These are phyloP conservation scores for Neoscytalidium dimidiatum DNA, from an alignment of 2,329 filamentous ascomycete species.

Conservation along the genomic window DNA sequence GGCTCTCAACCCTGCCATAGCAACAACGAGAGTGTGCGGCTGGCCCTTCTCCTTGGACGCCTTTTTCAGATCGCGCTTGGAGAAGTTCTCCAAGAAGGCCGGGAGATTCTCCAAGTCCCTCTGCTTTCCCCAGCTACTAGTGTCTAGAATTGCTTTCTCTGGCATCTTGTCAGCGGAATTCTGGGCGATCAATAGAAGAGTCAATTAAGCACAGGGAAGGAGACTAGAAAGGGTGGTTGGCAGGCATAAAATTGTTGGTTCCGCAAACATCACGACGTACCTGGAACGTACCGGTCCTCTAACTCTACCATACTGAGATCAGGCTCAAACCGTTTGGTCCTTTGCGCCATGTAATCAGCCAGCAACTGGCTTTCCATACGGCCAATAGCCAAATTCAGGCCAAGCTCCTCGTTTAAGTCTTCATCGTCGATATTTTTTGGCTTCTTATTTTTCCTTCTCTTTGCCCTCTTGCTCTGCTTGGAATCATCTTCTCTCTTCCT, in stretches of 20 bases:
- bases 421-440: constrained; percentile 66
- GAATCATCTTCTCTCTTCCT: constrained; percentile 40
- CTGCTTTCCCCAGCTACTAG: constrained; percentile 68
- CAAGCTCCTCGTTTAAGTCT: constrained; percentile 46
- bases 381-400: constrained; percentile 77
- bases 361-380: constrained; percentile 81
- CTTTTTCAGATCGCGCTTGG: constrained; percentile 61
- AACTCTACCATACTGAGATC: constrained; percentile 83
- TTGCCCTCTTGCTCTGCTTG: constrained; percentile 42
- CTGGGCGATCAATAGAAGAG: constrained; percentile 21
- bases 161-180: neutral
- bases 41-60: constrained; percentile 63
- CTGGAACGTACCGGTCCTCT: constrained; percentile 77
- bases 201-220: neutral
- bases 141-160: constrained; percentile 79
- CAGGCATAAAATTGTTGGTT: neutral
- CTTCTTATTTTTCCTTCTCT: constrained; percentile 60
- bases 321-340: constrained; percentile 74
- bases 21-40: constrained; percentile 83
- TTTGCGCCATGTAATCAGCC: constrained; percentile 82
- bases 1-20: constrained; percentile 79
- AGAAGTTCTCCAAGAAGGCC: constrained; percentile 71
- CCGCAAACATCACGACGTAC: constrained; percentile 49
- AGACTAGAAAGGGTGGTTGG: neutral
- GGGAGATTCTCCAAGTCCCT: constrained; percentile 74